These are phyloP conservation scores for Argentina anserina DNA, from an alignment of 306 rosid genomes.

Conservation along the genomic window DNA sequence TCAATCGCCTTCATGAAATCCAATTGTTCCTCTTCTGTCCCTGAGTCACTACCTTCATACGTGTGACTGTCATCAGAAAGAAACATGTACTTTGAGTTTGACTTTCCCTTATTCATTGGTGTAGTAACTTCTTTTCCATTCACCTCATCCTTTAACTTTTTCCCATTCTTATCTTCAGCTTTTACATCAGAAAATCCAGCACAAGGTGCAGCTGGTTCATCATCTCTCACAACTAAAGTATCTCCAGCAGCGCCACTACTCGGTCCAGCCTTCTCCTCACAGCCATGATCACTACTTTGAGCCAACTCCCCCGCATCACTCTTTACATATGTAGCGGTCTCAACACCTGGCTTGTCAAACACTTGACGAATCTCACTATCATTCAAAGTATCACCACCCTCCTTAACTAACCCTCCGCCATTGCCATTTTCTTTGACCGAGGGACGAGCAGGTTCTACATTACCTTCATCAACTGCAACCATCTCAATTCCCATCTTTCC, in stretches of 20 bases:
- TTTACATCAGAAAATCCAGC: conserved; percentile 37
- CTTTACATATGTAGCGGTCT: conserved; percentile 30
- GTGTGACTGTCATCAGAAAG: conserved; percentile 55
- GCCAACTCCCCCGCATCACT: conserved; percentile 31
- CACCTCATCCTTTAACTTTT: conserved; percentile 36
- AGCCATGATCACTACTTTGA: conserved; percentile 11
- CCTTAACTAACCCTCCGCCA: not conserved
- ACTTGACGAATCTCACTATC: not conserved
- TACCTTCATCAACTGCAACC: conserved; percentile 18
- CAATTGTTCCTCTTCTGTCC: conserved; percentile 86
- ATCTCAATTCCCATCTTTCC: not conserved
- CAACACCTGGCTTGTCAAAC: conserved; percentile 28
- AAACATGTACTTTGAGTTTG: conserved; percentile 39
- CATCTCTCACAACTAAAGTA: conserved; percentile 20
- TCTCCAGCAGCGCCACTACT: conserved; percentile 25
- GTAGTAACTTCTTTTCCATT: conserved; percentile 44
- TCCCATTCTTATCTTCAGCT: conserved; percentile 30
- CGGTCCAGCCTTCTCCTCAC: conserved; percentile 19
- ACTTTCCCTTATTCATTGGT: conserved; percentile 49
- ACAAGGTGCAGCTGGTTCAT: conserved; percentile 31
- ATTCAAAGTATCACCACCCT: not conserved
- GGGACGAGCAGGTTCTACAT: conserved; percentile 23
- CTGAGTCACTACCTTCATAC: conserved; percentile 80
- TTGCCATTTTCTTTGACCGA: conserved; percentile 26
- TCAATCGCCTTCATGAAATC: conserved; percentile 87